Base-by-base conservation (phyloP, 192 early-diverging fungal species). In the Polychytrium aggregatum region DNA sequence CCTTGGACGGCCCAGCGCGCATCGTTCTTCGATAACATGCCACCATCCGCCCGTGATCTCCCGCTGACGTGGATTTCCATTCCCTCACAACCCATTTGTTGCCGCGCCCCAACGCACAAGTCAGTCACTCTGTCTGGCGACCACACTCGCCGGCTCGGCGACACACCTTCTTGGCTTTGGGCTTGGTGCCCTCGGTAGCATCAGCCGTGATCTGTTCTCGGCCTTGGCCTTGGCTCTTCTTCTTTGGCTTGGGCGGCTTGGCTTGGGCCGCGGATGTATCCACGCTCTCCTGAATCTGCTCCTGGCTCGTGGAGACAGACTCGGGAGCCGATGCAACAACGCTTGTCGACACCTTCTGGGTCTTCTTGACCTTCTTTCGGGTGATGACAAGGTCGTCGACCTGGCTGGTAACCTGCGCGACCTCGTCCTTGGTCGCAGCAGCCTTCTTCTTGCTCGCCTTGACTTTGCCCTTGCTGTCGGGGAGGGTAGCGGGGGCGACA, bases 201-300 rank as follows among this genome's bases (percentile, higher is more conserved):
- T 45, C 20, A 25, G 59, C 51, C 6, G 37, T 5, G 24, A 35
- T 37, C 13, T 38, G 8, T 20, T 38, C n/a, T 37, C 16, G 35
- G 16, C 37, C 48, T 18, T 9, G 8, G 13, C 30, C 46, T 16
- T 14, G 2, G 20, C 17, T 7, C 28, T 22, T 37, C 34, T 21
- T 9, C 40, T 57, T 57, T 26, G 53, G 25, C 48, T 57, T 51
- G 6, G n/a, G 14, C 43, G 29, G 17, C 16, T 44, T 33, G 9
- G 20, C 20, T 20, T 52, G 18, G 0, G 18, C 35, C 7, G 14
- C 49, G 20, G 29, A 21, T 47, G 20, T 36, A 21, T 56, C 41
- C 24, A 37, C 39, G 36, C 28, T 37, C 47, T 47, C 42, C 53
- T 50, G 56, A 43, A 43, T 56, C 46, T 55, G 47, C 36, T 29